Conservation (phyloP, 2,329 filamentous ascomycete genomes). For the Thermomyces lanuginosus region DNA sequence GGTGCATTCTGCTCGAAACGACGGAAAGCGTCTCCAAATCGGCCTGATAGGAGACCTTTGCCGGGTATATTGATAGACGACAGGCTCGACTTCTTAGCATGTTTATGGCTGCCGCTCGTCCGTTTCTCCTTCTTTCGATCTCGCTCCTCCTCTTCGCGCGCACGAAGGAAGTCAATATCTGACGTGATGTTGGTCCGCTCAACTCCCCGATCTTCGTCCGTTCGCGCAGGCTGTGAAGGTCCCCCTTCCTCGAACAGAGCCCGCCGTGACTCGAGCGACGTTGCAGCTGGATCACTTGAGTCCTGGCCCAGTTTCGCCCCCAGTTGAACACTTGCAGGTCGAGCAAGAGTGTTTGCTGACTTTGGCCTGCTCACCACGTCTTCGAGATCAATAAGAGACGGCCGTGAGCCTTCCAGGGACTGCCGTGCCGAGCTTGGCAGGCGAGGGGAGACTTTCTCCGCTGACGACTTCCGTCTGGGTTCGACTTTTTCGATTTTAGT, state of each 20-base stretch:
- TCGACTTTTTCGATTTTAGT: constrained; percentile 24
- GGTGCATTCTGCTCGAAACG: constrained; percentile 54
- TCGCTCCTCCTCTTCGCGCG: constrained; percentile 50
- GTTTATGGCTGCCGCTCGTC: constrained; percentile 40
- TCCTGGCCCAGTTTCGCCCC: constrained; percentile 63
- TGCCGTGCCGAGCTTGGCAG: constrained; percentile 42
- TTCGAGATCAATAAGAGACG: constrained; percentile 43
- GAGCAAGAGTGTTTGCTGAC: constrained; percentile 48
- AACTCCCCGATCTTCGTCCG: constrained; percentile 18
- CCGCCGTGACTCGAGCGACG: constrained; percentile 19
- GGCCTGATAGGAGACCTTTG: constrained; percentile 70
- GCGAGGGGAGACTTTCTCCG: constrained; percentile 36
- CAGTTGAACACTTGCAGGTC: constrained; percentile 69
- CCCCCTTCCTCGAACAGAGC: constrained; percentile 21
- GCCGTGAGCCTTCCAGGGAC: constrained; percentile 55
- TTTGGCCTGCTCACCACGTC: constrained; percentile 43
- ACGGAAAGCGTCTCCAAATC: constrained; percentile 87
- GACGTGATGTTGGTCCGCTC: constrained; percentile 48
- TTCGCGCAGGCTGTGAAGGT: constrained; percentile 18
- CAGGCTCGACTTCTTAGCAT: constrained; percentile 58
- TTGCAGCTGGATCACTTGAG: constrained; percentile 57
- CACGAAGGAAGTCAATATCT: constrained; percentile 68
- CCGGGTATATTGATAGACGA: constrained; percentile 50
- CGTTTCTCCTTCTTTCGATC: constrained; percentile 41
- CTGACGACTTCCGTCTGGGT: constrained; percentile 35